phyloP scores from a whole-genome alignment of 2,329 filamentous ascomycete genomes.

The Stagonosporopsis chrysanthemi region DNA sequence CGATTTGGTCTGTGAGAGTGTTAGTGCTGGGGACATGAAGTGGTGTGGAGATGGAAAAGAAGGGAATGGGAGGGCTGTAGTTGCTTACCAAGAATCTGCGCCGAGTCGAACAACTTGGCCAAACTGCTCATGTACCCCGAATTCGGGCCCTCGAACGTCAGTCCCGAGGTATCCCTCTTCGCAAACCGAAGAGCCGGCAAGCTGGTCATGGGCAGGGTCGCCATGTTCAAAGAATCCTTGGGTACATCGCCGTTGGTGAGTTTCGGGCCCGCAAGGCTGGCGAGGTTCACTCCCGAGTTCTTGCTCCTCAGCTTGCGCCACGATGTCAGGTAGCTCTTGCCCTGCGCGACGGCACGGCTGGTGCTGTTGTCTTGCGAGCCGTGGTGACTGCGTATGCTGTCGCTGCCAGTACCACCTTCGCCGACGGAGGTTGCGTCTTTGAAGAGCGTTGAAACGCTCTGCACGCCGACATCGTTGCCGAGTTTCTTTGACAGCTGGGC shows the following conservation, averaged over 20 bases:
- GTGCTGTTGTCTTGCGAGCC: constrained; percentile 43
- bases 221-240: constrained; percentile 66
- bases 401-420: constrained; percentile 36
- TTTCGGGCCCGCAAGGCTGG: constrained; percentile 57
- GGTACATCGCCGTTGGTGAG: constrained; percentile 49
- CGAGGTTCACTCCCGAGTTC: constrained; percentile 69
- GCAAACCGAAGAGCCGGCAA: constrained; percentile 76
- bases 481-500: constrained; percentile 78
- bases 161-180: constrained; percentile 72
- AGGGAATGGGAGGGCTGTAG: too few relatives aligned
- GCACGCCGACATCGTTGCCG: constrained; percentile 89
- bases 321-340: constrained; percentile 80
- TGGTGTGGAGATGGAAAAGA: not conserved
- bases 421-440: constrained; percentile 66
- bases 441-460: constrained; percentile 76
- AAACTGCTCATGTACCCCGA: constrained; percentile 90
- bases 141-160: constrained; percentile 82
- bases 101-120: constrained; percentile 90
- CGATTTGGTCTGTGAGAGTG: constrained; percentile 78
- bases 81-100: constrained; percentile 84
- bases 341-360: constrained; percentile 46
- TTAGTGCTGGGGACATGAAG: too few relatives aligned
- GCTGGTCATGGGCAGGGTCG: constrained; percentile 68
- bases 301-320: constrained; percentile 92
- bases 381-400: constrained; percentile 30